Conservation (phyloP, 2,329 filamentous ascomycete genomes). For the Leptographium procerum region DNA sequence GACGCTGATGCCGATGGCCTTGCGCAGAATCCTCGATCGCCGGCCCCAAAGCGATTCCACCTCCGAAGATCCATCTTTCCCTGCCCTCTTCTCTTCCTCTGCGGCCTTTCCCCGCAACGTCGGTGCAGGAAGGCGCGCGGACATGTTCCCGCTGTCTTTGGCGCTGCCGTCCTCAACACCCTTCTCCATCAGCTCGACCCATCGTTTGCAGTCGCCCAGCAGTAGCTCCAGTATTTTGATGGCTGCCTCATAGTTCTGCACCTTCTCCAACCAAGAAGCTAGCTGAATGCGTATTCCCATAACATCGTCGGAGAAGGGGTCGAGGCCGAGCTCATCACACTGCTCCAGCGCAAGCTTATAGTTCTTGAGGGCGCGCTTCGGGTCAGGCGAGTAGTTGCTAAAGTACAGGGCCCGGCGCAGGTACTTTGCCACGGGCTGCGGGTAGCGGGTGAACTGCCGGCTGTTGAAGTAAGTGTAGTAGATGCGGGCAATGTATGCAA, state of each 20-base stretch:
- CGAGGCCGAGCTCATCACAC: slow-evolving; percentile 63
- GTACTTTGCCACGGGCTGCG: slow-evolving; percentile 61
- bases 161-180: slow-evolving; percentile 34
- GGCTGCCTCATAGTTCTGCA: slow-evolving; percentile 56
- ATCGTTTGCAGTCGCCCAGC: slow-evolving; percentile 53
- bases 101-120: background rate
- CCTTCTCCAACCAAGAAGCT: slow-evolving; percentile 67
- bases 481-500: slow-evolving; percentile 27
- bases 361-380: slow-evolving; percentile 67
- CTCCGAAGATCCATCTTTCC: slow-evolving; percentile 5
- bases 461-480: slow-evolving; percentile 47
- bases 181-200: slow-evolving; percentile 45
- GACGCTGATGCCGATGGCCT: slow-evolving; percentile 62
- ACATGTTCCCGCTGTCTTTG: background rate
- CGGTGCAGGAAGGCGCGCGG: slow-evolving; percentile 1
- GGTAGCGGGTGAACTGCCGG: slow-evolving; percentile 45
- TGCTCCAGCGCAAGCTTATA: slow-evolving; percentile 70
- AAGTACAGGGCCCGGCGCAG: slow-evolving; percentile 81
- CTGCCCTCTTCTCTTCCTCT: background rate
- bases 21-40: slow-evolving; percentile 58
- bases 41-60: slow-evolving; percentile 42
- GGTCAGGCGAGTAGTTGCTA: slow-evolving; percentile 64
- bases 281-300: slow-evolving; percentile 80
- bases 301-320: slow-evolving; percentile 84
- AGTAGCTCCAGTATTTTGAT: slow-evolving; percentile 72